Evolutionary conservation across 768 basidiomycete genomes (phyloP).

Genomic region (Candolleomyces aberdarensis): DNA sequence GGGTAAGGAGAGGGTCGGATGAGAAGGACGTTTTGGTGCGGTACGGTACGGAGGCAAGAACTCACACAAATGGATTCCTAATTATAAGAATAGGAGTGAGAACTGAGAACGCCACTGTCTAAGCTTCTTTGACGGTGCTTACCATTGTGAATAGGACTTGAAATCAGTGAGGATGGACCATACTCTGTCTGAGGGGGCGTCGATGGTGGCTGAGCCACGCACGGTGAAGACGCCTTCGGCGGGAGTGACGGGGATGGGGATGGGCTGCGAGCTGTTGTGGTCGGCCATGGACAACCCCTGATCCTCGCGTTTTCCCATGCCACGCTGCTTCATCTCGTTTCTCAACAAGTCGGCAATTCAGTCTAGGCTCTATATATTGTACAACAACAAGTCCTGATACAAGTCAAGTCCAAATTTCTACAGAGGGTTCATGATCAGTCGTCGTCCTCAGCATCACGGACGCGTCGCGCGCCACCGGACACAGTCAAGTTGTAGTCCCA

Average conservation of each 20-base stretch:
- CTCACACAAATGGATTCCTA: slow-evolving; percentile 71
- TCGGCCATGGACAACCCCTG: not conserved
- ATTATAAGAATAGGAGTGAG: not conserved
- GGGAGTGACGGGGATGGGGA: not conserved
- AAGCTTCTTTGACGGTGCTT: not conserved
- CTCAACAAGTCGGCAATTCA: no score
- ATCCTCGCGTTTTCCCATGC: no score
- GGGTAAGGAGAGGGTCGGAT: slow-evolving; percentile 22
- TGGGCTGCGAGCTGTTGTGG: not conserved
- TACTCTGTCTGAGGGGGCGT: slow-evolving; percentile 58
- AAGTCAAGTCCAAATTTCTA: no score
- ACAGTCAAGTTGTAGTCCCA: slow-evolving; percentile 8
- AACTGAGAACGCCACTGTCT: not conserved
- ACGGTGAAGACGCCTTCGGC: slow-evolving; percentile 38
- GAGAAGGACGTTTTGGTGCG: not conserved
- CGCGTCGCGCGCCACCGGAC: slow-evolving; percentile 5
- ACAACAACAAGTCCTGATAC: no score
- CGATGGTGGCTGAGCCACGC: slow-evolving; percentile 47
- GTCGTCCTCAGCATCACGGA: not conserved
- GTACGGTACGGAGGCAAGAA: slow-evolving; percentile 1
- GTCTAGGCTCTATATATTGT: no score
- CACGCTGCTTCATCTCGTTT: no score
- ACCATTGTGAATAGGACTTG: slow-evolving; percentile 61
- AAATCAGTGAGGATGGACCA: slow-evolving; percentile 65
- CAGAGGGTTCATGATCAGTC: no score